A percentile compares a stretch with the other conserved stretches of the same genome.
These are phyloP conservation scores for Picochlorum costavermella DNA, from an alignment of 139 green algal genomes.

Conservation along the genomic window DNA sequence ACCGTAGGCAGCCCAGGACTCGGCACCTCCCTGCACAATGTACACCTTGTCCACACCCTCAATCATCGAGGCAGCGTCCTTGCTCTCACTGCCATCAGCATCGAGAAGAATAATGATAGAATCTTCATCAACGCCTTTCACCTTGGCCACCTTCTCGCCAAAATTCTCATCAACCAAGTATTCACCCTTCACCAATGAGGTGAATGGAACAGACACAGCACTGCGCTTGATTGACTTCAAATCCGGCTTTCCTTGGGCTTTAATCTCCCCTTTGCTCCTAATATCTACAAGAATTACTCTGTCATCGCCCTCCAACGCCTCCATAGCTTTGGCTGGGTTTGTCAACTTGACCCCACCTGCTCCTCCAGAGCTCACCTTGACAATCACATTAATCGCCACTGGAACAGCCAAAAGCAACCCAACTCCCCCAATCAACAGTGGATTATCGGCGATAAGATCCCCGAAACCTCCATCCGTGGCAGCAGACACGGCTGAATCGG, in stretches of 20 bases:
- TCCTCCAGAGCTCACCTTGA: conserved; percentile 2
- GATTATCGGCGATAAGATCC: conserved; percentile 18
- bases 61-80: conserved; percentile 23
- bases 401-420: conserved; percentile 11
- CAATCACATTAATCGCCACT: conserved; percentile 11
- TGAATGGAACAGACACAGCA: conserved; percentile 19
- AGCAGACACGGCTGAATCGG: conserved; percentile 6
- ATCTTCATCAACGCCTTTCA: conserved; percentile 19
- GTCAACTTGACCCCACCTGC: conserved; percentile 21
- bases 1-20: conserved; percentile 31
- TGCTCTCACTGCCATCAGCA: conserved; percentile 15
- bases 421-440: conserved; percentile 15
- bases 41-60: conserved; percentile 26
- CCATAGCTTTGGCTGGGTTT: conserved; percentile 17
- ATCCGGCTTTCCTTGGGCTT: conserved; percentile 29
- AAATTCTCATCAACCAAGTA: conserved; percentile 24
- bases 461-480: conserved; percentile 2
- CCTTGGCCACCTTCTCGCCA: conserved; percentile 24
- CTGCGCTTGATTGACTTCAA: conserved; percentile 20
- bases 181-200: conserved; percentile 15
- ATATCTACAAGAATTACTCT: conserved; percentile 32
- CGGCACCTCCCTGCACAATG: conserved; percentile 32
- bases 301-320: conserved; percentile 19
- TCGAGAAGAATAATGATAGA: conserved; percentile 34
- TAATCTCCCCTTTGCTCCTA: conserved; percentile 28